Conservation (phyloP, 176 grass and related monocot species). For the Aegilops bicornis region DNA sequence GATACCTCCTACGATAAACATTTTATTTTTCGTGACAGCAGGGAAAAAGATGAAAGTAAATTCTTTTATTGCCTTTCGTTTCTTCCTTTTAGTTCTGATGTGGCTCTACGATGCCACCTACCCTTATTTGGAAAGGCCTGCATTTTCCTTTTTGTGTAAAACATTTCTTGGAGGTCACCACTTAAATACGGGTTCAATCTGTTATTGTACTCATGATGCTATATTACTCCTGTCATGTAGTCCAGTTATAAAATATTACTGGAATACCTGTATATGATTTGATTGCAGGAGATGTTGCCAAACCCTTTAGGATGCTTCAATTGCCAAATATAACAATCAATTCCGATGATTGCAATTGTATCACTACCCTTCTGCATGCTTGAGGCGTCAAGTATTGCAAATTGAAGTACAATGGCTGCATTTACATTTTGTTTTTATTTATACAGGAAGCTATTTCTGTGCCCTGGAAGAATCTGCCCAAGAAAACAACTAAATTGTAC, state of each 20-base stretch:
- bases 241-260: neutral
- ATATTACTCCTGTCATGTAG: neutral
- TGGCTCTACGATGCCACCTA: neutral
- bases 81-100: neutral
- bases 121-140: neutral
- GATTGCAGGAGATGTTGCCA: neutral
- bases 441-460: constrained; percentile 77
- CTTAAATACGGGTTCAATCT: neutral
- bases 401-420: neutral
- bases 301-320: neutral
- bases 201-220: neutral
- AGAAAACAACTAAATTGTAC: constrained; percentile 67
- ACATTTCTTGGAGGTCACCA: neutral
- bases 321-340: neutral
- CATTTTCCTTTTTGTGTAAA: neutral
- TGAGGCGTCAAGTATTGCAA: neutral
- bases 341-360: neutral
- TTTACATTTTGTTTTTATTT: neutral
- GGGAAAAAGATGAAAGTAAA: neutral
- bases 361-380: neutral
- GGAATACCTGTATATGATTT: neutral
- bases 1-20: neutral
- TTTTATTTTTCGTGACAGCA: neutral
- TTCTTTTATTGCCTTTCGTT: neutral
- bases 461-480: constrained; percentile 75